phyloP scores from a whole-genome alignment of 2,329 filamentous ascomycete genomes.

The Colletotrichum sp. region DNA sequence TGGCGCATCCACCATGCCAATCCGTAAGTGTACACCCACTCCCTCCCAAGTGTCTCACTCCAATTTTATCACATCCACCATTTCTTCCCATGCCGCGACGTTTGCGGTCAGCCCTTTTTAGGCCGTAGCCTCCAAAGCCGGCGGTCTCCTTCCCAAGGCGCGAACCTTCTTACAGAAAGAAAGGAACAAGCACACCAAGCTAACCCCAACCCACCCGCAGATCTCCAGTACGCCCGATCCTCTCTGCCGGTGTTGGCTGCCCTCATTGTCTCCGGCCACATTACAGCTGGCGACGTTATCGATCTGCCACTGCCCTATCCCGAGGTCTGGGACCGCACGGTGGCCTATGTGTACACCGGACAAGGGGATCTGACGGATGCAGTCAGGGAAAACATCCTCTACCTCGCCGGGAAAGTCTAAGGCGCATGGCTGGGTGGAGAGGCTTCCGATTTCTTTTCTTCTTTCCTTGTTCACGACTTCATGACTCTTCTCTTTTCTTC shows the following conservation, averaged over 20 bases:
- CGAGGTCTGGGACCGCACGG: constrained; percentile 58
- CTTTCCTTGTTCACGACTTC: not conserved
- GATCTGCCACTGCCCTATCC: constrained; percentile 64
- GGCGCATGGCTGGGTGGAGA: constrained; percentile 5
- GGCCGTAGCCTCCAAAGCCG: not conserved
- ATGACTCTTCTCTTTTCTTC: not conserved
- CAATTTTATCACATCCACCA: not conserved
- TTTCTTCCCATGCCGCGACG: constrained; percentile 2
- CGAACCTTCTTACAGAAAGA: not conserved
- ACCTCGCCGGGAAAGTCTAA: constrained; percentile 57
- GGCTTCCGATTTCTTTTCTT: not conserved
- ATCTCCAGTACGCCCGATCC: constrained; percentile 51
- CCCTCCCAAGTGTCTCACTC: not conserved
- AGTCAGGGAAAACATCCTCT: constrained; percentile 57
- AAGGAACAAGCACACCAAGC: not conserved
- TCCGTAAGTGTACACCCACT: constrained; percentile 45
- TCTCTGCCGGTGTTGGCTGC: constrained; percentile 59
- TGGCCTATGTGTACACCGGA: constrained; percentile 61
- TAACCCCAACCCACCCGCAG: constrained; percentile 32
- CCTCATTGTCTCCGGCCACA: constrained; percentile 58
- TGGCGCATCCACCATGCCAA: constrained; percentile 43
- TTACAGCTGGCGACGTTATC: constrained; percentile 56
- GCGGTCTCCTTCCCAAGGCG: not conserved
- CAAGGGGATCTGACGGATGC: constrained; percentile 48
- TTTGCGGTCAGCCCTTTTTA: constrained; percentile 1